phyloP scores from a whole-genome alignment of 2,329 filamentous ascomycete genomes.

The Aspergillus phoenicis region DNA sequence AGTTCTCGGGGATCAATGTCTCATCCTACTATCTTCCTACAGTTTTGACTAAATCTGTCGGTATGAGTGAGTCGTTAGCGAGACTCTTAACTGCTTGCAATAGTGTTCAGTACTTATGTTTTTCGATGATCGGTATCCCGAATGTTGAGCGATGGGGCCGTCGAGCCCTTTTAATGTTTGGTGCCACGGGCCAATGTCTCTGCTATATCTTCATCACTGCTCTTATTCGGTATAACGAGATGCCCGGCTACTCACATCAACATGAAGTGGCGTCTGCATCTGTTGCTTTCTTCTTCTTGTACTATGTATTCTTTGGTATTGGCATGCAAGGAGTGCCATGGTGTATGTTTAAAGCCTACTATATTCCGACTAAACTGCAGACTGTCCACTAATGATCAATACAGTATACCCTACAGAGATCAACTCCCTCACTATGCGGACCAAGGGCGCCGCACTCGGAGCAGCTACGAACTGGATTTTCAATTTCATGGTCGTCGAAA shows the following conservation, averaged over 20 bases:
- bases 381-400: not conserved
- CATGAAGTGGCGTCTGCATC: conserved; percentile 52
- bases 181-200: conserved; percentile 51
- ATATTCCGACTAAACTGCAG: too few relatives aligned
- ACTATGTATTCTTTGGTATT: conserved; percentile 45
- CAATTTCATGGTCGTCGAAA: conserved; percentile 39
- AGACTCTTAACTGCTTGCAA: conserved; percentile 51
- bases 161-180: conserved; percentile 53
- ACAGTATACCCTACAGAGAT: conserved; percentile 37
- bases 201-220: conserved; percentile 55
- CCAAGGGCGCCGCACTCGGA: conserved; percentile 35
- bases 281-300: conserved; percentile 50
- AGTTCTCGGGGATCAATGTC: conserved; percentile 42
- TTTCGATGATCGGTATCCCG: conserved; percentile 46
- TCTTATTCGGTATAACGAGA: conserved; percentile 33
- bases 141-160: conserved; percentile 54
- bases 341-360: conserved; percentile 14
- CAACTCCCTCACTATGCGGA: conserved; percentile 39
- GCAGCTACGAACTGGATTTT: conserved; percentile 36
- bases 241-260: conserved; percentile 29
- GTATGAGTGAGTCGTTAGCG: conserved; percentile 38
- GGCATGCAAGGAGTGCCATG: conserved; percentile 44
- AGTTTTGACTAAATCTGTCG: conserved; percentile 48
- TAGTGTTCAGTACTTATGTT: conserved; percentile 50
- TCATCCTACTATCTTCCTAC: conserved; percentile 45